Evolutionary conservation across 352 stramenopile genomes (phyloP), one percentile per base, ranked within the genome.

Genomic region (Chrysophaeum taylorii): DNA sequence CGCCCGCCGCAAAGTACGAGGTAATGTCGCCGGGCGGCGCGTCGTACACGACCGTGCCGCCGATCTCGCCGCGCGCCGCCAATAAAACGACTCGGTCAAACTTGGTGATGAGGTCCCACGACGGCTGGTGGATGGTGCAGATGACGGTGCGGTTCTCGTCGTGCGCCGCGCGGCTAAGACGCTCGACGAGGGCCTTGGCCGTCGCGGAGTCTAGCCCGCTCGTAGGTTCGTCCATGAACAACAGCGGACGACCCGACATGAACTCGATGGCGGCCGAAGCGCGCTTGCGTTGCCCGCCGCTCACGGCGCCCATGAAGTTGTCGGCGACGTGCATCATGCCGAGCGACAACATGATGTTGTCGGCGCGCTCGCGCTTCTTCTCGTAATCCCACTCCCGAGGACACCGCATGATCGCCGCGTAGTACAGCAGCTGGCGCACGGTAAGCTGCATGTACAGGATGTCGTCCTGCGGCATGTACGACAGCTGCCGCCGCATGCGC

Each of bases 221-320:
- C 57, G 57, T 66, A 9, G 57, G 57, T 36, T 79, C 84, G 57
- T 92, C 84, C 45, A 91, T 60, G 70, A 92, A 88, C 38, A 92
- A 43, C 52, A 91, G 77, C 74, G 80, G 87, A 14, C 84, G 86
- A 72, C 88, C 85, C 14, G 80, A 45, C 25, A 89, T 83, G n/a
- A 92, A 81, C 68, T 92, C 84, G 0, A 89, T 83, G 61, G 82
- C 86, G 64, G 93, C 92, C 0, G 81, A 85, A 12, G 92, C 79
- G 29, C 87, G 76, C 63, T 87, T 86, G 29, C 85, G 83, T 73
- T 94, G 83, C 68, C 87, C 82, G 14, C 86, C 76, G 5, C 80
- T 87, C 1, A 82, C 67, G n/a, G n/a, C n/a, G 43, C 75, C 74
- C 1, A 76, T 57, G 25, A 36, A 42, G 1, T n/a, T 38, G 27